Base-by-base conservation (phyloP, 2,329 filamentous ascomycete genomes). In the Leptosphaerulina australis region DNA sequence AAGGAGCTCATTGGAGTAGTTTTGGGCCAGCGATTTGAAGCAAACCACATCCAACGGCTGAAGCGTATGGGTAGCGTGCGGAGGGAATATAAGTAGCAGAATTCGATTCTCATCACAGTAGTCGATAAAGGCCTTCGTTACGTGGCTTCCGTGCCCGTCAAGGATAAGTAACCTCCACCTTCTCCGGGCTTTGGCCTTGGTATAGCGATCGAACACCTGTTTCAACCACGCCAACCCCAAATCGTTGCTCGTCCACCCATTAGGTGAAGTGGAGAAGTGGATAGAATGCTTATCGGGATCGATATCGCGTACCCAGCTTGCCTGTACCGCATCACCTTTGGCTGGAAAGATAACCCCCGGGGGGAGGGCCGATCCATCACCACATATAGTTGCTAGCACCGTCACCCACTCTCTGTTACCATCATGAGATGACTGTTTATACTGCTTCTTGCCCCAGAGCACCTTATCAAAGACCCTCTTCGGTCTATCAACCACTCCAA, bases 61-160 rank as follows among this genome's bases (percentile, higher is more conserved):
- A n/a, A 37, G 34, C 10, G 21, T n/a, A n/a, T n/a, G n/a, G n/a
- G n/a, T n/a, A n/a, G n/a, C n/a, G n/a, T n/a, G 29, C n/a, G 29
- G 29, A 31, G 29, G 34, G 21, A 37, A 21, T 25, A 37, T 24
- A 37, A 21, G 18, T 15, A 37, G 20, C 12, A 58, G 48, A 31
- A 59, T 57, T 35, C 43, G 38, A 15, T 57, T 41, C 12, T 43
- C 10, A 34, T 60, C 29, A 35, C 50, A 58, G 22, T 53, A 60
- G 5, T 56, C 38, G 18, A 58, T 54, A 38, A 56, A 60, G 3
- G 39, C 35, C 15, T 25, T 41, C 17, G 53, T 50, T 3, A 59
- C 15, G 31, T 57, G 44, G 29, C 50, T 56, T 15, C 52, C 47
- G 46, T 60, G 44, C 34, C 58, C 44, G 24, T 58, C 36, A 21